Evolutionary conservation across 805 yeast species (phyloP).

Genomic region (Candida tibetensis): DNA sequence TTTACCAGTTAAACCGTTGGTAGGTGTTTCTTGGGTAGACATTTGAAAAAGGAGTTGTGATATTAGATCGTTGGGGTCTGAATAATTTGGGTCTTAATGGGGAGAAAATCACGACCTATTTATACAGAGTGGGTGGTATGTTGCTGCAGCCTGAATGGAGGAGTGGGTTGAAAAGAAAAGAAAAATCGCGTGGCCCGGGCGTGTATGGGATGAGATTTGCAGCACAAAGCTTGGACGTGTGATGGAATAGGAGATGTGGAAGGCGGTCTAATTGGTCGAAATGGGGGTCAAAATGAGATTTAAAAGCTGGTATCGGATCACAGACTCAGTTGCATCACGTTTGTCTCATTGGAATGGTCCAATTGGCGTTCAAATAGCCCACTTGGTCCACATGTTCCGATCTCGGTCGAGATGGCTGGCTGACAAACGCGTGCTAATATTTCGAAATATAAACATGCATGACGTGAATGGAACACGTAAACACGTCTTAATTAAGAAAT

Average conservation of each 20-base stretch:
- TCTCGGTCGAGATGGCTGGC: slow-evolving; percentile 2
- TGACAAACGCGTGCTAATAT: not conserved
- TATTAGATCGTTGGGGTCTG: not conserved
- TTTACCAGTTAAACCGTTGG: slow-evolving; percentile 45
- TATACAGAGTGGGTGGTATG: no score
- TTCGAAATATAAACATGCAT: not conserved
- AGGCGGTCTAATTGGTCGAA: no score
- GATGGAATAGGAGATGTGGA: no score
- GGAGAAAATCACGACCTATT: not conserved
- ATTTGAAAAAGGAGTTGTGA: slow-evolving; percentile 17
- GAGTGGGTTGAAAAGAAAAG: not conserved
- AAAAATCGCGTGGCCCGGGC: not conserved
- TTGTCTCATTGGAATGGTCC: no score
- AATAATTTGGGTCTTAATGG: slow-evolving; percentile 1
- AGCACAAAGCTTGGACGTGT: not conserved
- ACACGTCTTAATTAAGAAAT: slow-evolving; percentile 1
- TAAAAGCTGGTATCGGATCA: no score
- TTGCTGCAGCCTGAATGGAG: no score
- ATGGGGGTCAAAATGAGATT: no score
- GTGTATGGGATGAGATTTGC: not conserved
- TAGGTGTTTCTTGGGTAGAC: slow-evolving; percentile 62
- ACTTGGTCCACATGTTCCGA: not conserved
- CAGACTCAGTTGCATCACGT: no score
- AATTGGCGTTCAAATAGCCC: not conserved
- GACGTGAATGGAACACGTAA: not conserved